These are phyloP conservation scores for Russula emetica DNA, from an alignment of 768 basidiomycete genomes.

Conservation along the genomic window DNA sequence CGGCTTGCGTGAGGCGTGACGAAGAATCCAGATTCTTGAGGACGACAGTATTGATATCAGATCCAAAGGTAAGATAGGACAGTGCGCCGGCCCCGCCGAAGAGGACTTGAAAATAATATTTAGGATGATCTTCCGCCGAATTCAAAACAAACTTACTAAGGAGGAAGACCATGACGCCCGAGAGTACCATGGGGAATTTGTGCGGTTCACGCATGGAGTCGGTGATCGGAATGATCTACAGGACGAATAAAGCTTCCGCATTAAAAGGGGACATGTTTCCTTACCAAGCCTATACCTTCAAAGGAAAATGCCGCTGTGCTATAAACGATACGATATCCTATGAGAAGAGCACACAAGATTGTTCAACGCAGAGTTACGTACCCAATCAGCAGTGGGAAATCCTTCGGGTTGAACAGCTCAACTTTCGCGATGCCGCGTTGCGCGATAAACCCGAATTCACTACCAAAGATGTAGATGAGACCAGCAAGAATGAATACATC, in stretches of 20 bases:
- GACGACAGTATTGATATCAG: constrained; percentile 86
- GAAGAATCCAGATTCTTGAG: constrained; percentile 86
- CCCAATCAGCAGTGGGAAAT: constrained; percentile 92
- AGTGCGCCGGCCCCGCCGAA: constrained; percentile 87
- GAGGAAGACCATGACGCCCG: constrained; percentile 88
- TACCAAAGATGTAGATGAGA: constrained; percentile 79
- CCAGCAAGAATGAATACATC: constrained; percentile 94
- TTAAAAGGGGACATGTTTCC: constrained; percentile 27
- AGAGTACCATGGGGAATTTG: constrained; percentile 85
- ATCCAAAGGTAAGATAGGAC: constrained; percentile 84
- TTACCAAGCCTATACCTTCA: constrained; percentile 89
- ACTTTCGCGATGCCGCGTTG: constrained; percentile 72
- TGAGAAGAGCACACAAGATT: constrained; percentile 1
- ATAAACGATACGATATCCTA: constrained; percentile 15
- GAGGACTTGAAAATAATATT: constrained; percentile 46
- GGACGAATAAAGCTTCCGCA: constrained; percentile 5
- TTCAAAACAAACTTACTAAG: constrained; percentile 45
- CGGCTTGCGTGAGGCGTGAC: constrained; percentile 83
- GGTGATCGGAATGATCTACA: constrained; percentile 86
- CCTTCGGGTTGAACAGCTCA: constrained; percentile 79
- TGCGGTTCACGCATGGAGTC: constrained; percentile 95
- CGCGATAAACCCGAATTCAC: constrained; percentile 68
- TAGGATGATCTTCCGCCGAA: background rate
- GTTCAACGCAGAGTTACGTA: constrained; percentile 32
- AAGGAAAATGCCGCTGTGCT: constrained; percentile 98